Base-by-base conservation (phyloP, 2,329 filamentous ascomycete species). In the Aspergillus flavus region DNA sequence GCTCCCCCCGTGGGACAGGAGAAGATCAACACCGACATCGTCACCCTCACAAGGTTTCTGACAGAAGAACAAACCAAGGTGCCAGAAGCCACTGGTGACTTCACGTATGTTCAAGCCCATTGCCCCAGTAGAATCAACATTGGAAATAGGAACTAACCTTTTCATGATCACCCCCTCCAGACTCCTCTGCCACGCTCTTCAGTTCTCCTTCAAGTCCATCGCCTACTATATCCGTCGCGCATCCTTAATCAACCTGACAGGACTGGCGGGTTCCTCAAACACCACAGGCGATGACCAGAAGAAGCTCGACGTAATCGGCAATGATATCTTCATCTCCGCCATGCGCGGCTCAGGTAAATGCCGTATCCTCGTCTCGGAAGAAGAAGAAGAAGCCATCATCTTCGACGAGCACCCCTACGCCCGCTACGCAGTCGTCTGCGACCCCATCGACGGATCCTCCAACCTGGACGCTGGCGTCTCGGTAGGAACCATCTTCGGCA, bases 171-270 rank as follows among this genome's bases (percentile, higher is more conserved):
- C 28, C 14, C 14, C 23, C 32, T 11, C 2, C 73, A 97, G 94
- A 73, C 87, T 99, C 59, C 88, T 99, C 64, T 97, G 93, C 86
- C 95, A 99, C 79, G 94, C 95, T 64, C 91, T 99, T 64, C 95
- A 98, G 81, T 99, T 98, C 85, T 94, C 95, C 69, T 99, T 99
- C 90, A 99, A 99, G 85, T 96, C 93, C 70, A 99, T 99, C 80
- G 93, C 95, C 73, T 97, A 98, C 86, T 99, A 97, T 85, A 99
- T 99, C 80, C 94, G 94, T 74, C 91, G 95, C 79, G 93, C 94
- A 41, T 94, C 93, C 28, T 85, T 99, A 68, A 94, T 98, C 83
- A 97, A 97, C 84, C 88, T 99, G 66, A 96, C 93, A 58, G 95
- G 95, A 65, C 89, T 99, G 56, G 95, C 95, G 66, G 95, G 95